Base-by-base conservation (phyloP, 2,329 filamentous ascomycete genomes). In the Beauveria rudraprayagi region DNA sequence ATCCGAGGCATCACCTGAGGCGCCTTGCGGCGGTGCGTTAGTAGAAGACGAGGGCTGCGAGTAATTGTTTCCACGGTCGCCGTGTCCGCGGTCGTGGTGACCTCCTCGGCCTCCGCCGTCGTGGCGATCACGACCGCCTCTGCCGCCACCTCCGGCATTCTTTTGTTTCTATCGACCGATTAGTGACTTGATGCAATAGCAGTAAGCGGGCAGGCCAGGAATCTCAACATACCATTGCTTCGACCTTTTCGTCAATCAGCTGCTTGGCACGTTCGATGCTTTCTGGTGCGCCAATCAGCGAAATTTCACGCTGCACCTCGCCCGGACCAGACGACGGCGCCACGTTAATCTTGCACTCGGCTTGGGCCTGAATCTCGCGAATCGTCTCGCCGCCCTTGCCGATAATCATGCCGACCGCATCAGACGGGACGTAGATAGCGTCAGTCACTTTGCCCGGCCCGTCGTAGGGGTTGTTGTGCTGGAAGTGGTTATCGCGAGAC, bases 391-490 rank as follows among this genome's bases (percentile, higher is more conserved):
- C 92, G 61, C 91, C 90, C 79, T 96, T 96, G 65, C 92, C 92
- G 63, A 96, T 96, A 66, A 96, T 96, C 92, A 96, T 96, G 63
- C 92, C 92, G 60, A 96, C 92, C 6, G 92, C 89, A 71, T 96
- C 92, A 24, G 91, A 93, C 14, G 92, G 92, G 10, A 96, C 91
- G 66, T 85, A 87, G 64, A 96, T 91, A 46, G 85, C 87, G 69
- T 96, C 91, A 69, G 88, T 92, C 68, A 89, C 82, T 77, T 92
- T 93, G 66, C 90, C 88, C 26, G 72, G 71, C 3, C 74, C 76
- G 22, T 77, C 77, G 62, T 69, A 71, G 41, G 73, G 72, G 63
- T 73, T 74, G 57, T 70, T 71, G 28, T 70, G 70, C 9, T 72
- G 73, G 30, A 71, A 72, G 46, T 68, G 70, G 43, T 69, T 74